Conservation (phyloP, 2,329 filamentous ascomycete genomes). For the Orbilia quercus region DNA sequence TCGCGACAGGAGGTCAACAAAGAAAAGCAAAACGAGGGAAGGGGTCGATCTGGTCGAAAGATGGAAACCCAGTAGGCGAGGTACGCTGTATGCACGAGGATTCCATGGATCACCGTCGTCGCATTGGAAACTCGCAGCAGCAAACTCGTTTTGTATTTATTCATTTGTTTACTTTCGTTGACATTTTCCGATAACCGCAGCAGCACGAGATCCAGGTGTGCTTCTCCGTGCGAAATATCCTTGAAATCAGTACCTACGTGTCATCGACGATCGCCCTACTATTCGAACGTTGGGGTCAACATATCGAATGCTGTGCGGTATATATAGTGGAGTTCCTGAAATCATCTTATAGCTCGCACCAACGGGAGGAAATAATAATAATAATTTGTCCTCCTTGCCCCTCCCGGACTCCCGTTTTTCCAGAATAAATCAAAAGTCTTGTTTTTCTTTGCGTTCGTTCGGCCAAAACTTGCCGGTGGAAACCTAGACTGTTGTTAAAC, state of each 20-base stretch:
- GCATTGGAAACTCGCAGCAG: background rate
- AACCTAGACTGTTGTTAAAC: background rate
- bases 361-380: background rate
- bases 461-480: slow-evolving; percentile 18
- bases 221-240: background rate
- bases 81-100: background rate
- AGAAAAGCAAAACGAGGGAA: background rate
- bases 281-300: too few species aligned
- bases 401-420: slow-evolving; percentile 7
- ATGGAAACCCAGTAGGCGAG: background rate
- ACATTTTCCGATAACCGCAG: slow-evolving; percentile 27
- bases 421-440: slow-evolving; percentile 2
- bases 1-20: slow-evolving; percentile 14
- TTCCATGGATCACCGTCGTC: background rate
- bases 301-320: too few species aligned
- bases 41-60: slow-evolving; percentile 1
- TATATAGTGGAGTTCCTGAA: too few species aligned
- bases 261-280: background rate
- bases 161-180: too few species aligned
- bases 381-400: background rate
- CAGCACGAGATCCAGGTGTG: slow-evolving; percentile 25
- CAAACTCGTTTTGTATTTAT: too few species aligned
- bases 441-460: slow-evolving; percentile 2
- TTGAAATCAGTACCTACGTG: background rate
- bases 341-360: slow-evolving; percentile 1